phyloP scores from a whole-genome alignment of 2,329 filamentous ascomycete genomes.

The Onygena corvina region DNA sequence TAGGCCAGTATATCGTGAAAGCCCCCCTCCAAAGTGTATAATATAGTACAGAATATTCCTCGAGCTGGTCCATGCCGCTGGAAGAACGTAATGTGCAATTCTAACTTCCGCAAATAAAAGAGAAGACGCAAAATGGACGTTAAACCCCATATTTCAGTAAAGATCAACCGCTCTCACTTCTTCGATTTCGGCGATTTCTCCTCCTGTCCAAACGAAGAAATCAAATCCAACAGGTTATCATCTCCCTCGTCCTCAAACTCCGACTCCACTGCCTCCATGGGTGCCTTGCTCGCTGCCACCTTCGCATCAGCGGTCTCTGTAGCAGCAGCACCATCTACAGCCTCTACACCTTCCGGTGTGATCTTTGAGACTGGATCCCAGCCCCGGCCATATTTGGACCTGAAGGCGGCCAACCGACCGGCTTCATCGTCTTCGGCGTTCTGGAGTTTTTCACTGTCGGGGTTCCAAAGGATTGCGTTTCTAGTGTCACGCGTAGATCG shows the following conservation, averaged over 20 bases:
- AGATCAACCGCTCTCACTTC: constrained; percentile 18
- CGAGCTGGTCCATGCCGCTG: not conserved
- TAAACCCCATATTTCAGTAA: not conserved
- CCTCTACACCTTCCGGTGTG: constrained; percentile 23
- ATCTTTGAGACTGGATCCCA: constrained; percentile 53
- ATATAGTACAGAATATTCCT: constrained; percentile 3
- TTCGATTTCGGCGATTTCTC: constrained; percentile 28
- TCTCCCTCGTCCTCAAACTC: constrained; percentile 34
- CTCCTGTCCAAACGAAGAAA: constrained; percentile 39
- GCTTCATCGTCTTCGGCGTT: constrained; percentile 95
- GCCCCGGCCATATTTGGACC: constrained; percentile 66
- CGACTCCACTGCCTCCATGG: constrained; percentile 30
- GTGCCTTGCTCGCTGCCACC: constrained; percentile 21
- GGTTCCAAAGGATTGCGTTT: constrained; percentile 88
- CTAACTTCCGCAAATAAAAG: not conserved
- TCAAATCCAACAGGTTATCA: constrained; percentile 47
- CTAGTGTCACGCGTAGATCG: constrained; percentile 66
- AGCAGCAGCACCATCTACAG: constrained; percentile 18
- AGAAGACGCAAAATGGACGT: not conserved
- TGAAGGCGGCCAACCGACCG: constrained; percentile 74
- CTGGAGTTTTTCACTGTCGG: constrained; percentile 62
- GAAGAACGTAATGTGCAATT: not conserved
- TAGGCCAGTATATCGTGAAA: not conserved
- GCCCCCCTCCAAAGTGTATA: not conserved
- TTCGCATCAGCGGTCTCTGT: constrained; percentile 23